Evolutionary conservation across 768 basidiomycete species (phyloP).

Genomic region (Gloeopeniophorella convolvens): DNA sequence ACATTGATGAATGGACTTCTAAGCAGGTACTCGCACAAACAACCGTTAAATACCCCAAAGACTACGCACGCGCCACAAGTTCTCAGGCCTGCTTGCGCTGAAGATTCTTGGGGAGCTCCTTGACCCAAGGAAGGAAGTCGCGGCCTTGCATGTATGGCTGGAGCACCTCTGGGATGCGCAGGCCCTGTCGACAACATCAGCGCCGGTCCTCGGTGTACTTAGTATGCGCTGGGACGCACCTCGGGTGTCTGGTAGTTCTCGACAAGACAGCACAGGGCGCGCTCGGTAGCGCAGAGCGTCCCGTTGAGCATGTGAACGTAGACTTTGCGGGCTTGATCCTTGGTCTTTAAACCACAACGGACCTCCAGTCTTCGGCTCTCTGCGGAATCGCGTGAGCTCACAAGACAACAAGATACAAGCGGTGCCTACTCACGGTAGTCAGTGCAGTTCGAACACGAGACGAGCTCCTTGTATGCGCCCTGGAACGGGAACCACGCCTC

Average conservation of each 20-base stretch:
- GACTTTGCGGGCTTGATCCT: conserved; percentile 84
- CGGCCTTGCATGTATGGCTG: conserved; percentile 96
- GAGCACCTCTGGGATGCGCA: conserved; percentile 83
- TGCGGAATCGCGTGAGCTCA: conserved; percentile 28
- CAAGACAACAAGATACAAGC: not conserved
- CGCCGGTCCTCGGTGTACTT: not conserved
- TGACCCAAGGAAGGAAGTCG: conserved; percentile 80
- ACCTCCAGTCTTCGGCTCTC: conserved; percentile 93
- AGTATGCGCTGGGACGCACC: conserved; percentile 41
- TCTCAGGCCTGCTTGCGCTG: conserved; percentile 61
- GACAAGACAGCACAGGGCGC: conserved; percentile 94
- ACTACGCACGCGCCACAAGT: not conserved
- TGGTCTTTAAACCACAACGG: conserved; percentile 84
- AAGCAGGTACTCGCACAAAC: conserved; percentile 6
- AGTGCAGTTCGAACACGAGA: conserved; percentile 97
- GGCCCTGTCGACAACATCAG: conserved; percentile 48
- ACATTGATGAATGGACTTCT: conserved; percentile 14
- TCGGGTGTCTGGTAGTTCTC: conserved; percentile 98
- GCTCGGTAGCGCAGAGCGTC: conserved; percentile 94
- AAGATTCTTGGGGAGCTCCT: conserved; percentile 69
- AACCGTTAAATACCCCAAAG: conserved; percentile 1
- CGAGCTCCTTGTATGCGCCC: conserved; percentile 91
- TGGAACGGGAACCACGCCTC: conserved; percentile 99
- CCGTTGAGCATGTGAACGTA: conserved; percentile 99
- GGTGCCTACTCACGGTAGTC: conserved; percentile 79